A percentile compares a stretch with the other conserved stretches of the same genome.
phyloP scores from a whole-genome alignment of 176 grass and related monocot species.

The Avena sativa region DNA sequence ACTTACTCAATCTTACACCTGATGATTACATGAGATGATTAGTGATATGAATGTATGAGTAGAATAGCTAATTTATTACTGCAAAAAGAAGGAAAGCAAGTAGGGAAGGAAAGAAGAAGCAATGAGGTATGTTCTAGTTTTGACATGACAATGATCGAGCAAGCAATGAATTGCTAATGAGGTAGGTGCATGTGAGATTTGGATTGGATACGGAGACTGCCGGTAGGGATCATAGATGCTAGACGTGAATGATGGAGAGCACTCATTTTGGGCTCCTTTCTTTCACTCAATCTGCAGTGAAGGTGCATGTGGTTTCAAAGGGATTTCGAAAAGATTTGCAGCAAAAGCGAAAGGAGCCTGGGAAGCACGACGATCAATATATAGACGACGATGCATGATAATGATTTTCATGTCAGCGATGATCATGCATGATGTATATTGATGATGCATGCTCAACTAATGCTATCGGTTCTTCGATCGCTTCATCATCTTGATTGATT shows the following conservation, averaged over 20 bases:
- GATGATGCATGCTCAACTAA: no score
- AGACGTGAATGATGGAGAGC: slow-evolving; percentile 19
- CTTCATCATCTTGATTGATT: neutral
- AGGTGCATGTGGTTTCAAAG: slow-evolving; percentile 32
- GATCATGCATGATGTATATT: no score
- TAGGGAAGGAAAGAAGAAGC: no score
- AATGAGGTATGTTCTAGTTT: no score
- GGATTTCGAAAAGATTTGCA: slow-evolving; percentile 37
- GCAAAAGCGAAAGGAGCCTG: slow-evolving; percentile 16
- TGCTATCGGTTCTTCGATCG: no score
- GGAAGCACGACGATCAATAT: no score
- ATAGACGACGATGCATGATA: no score
- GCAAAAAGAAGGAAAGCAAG: no score
- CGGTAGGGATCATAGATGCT: no score
- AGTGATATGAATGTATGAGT: neutral
- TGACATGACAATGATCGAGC: slow-evolving; percentile 25
- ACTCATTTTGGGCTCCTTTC: slow-evolving; percentile 46
- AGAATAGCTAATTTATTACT: neutral
- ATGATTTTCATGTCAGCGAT: no score
- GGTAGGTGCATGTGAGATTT: neutral
- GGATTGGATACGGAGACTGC: neutral
- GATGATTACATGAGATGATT: neutral
- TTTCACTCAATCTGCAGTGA: slow-evolving; percentile 8
- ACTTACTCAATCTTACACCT: no score
- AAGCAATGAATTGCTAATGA: neutral